These are phyloP conservation scores for Microbotryomycetes sp. DNA, from an alignment of 1,284 basidiomycete genomes.

Conservation along the genomic window DNA sequence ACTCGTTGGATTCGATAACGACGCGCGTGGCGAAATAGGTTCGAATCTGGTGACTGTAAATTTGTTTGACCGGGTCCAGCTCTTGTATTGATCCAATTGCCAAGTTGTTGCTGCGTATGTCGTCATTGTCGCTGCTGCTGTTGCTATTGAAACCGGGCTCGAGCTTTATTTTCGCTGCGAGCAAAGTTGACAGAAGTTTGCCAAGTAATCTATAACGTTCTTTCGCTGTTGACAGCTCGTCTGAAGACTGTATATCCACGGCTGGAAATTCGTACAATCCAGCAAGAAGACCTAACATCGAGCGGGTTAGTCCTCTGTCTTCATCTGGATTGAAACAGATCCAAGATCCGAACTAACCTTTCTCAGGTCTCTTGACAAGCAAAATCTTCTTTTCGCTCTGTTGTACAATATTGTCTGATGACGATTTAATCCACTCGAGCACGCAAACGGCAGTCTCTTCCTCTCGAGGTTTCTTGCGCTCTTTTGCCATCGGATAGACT, in stretches of 20 bases:
- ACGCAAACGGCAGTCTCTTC: slow-evolving; percentile 81
- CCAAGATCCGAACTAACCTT: slow-evolving; percentile 50
- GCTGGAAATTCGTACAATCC: slow-evolving; percentile 79
- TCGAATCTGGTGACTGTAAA: slow-evolving; percentile 86
- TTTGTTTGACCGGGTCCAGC: slow-evolving; percentile 53
- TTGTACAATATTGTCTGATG: slow-evolving; percentile 29
- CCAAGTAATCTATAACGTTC: slow-evolving; percentile 1
- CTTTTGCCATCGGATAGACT: slow-evolving; percentile 77
- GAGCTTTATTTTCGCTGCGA: slow-evolving; percentile 9
- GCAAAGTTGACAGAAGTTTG: slow-evolving; percentile 11
- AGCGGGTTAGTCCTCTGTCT: slow-evolving; percentile 2
- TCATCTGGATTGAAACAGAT: slow-evolving; percentile 21
- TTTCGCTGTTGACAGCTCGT: slow-evolving; percentile 4
- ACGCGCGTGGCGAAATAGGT: slow-evolving; percentile 66
- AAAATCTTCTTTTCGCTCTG: slow-evolving; percentile 55
- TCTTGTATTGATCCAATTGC: slow-evolving; percentile 12
- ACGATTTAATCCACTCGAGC: slow-evolving; percentile 59
- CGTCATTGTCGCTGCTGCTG: no score
- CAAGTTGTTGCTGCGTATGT: no score
- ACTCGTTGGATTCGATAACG: slow-evolving; percentile 13
- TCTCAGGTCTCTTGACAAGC: slow-evolving; percentile 69
- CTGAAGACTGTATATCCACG: slow-evolving; percentile 35
- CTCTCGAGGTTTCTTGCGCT: slow-evolving; percentile 72
- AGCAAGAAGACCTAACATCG: slow-evolving; percentile 65
- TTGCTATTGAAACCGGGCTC: slow-evolving; percentile 36